A percentile compares a stretch with the other conserved stretches of the same genome.
Evolutionary conservation across 1,284 basidiomycete genomes (phyloP).

Genomic region (Ceratobasidium sp.): DNA sequence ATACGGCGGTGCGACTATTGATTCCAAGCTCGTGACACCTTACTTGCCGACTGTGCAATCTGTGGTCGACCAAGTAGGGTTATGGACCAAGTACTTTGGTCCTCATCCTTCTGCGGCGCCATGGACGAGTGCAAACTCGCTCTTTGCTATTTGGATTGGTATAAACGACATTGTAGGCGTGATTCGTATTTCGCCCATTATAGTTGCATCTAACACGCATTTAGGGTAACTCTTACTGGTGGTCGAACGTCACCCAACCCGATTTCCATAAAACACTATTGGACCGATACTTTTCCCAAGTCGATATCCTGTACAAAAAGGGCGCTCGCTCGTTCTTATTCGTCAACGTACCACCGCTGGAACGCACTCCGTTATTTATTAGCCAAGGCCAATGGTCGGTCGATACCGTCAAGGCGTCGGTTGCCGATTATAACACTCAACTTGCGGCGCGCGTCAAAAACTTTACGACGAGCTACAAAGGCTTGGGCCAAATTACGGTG

Average conservation of each 20-base stretch:
- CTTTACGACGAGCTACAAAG: conserved; percentile 24
- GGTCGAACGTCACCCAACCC: conserved; percentile 31
- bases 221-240: conserved; percentile 34
- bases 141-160: conserved; percentile 39
- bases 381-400: conserved; percentile 23
- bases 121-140: conserved; percentile 38
- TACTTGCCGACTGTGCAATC: conserved; percentile 65
- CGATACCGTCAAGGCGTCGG: conserved; percentile 16
- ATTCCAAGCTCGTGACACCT: conserved; percentile 64
- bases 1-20: conserved; percentile 68
- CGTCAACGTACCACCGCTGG: conserved; percentile 38
- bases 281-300: conserved; percentile 28
- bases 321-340: conserved; percentile 32
- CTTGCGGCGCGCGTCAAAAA: conserved; percentile 28
- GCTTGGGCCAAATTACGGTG: conserved; percentile 25
- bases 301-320: conserved; percentile 10
- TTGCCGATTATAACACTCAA: conserved; percentile 33
- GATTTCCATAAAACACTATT: conserved; percentile 36
- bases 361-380: conserved; percentile 38
- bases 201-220: neutral
- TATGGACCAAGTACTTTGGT: conserved; percentile 34
- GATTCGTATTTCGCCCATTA: no score
- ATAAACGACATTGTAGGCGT: conserved; percentile 34
- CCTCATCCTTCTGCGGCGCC: conserved; percentile 34
- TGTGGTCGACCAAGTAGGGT: conserved; percentile 56